A percentile compares a stretch with the other conserved stretches of the same genome.
These are phyloP conservation scores for Jackrogersella minutella DNA, from an alignment of 495 filamentous ascomycete genomes.

Conservation along the genomic window DNA sequence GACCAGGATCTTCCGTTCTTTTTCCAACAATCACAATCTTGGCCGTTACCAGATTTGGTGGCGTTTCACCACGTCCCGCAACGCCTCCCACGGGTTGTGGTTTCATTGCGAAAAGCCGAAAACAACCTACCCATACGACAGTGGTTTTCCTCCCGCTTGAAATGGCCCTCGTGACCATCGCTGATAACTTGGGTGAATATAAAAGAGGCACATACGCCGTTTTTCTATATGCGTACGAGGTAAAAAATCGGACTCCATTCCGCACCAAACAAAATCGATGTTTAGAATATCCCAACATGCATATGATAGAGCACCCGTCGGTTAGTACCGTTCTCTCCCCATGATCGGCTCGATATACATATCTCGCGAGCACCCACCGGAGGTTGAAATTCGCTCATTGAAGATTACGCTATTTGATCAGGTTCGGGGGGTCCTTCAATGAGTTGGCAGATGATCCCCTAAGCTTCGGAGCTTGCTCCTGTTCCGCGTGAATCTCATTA, in stretches of 20 bases:
- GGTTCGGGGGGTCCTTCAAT: background rate
- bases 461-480: background rate
- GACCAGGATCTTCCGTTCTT: constrained; percentile 16
- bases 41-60: constrained; percentile 20
- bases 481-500: background rate
- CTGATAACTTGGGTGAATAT: background rate
- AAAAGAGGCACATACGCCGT: constrained; percentile 15
- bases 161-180: background rate
- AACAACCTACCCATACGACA: background rate
- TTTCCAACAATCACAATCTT: constrained; percentile 6
- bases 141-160: background rate
- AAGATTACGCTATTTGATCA: constrained; percentile 18
- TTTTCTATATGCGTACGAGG: constrained; percentile 4
- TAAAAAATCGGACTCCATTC: constrained; percentile 4
- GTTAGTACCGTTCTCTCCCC: constrained; percentile 22
- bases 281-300: constrained; percentile 16
- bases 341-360: constrained; percentile 35
- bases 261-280: constrained; percentile 15
- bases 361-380: constrained; percentile 11
- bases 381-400: constrained; percentile 36
- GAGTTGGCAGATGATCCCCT: constrained; percentile 19
- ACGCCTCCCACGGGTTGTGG: constrained; percentile 32
- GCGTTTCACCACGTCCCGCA: constrained; percentile 33
- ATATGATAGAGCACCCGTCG: constrained; percentile 10
- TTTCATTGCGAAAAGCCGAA: constrained; percentile 27